Evolutionary conservation across 1,284 basidiomycete genomes (phyloP), one percentile per base, ranked within the genome.

Genomic region (Caloboletus inedulis): DNA sequence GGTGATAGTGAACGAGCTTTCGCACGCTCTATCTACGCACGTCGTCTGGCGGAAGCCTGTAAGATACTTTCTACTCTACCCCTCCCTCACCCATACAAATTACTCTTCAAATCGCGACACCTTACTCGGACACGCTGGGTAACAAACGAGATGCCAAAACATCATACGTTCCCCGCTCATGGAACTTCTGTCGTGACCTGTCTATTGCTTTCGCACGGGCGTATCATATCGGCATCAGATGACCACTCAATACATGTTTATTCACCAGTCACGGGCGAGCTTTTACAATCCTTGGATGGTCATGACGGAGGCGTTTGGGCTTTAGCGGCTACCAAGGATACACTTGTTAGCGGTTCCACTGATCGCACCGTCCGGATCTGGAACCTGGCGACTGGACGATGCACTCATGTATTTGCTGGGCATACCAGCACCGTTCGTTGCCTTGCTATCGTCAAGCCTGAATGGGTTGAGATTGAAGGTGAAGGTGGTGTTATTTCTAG

Each of bases 251-350:
- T 98, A 63, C 90, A 94, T 66, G 84, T 97, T 43, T 96, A 95
- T 69, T 87, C 86, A 25, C 92, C 92, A 16, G 70, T 78, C 23
- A 91, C 87, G 0, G 94, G 94, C 7, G 78, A 83, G 43, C 78
- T 91, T 23, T 71, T 87, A 6, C 84, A 81, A 48, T 82, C 85
- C 1, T 77, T 98, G 19, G 80, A 89, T 52, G 94, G 94, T 3
- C 95, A 98, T 65, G 90, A 94, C 64, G 94, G 94, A 39, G 94
- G 95, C 31, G 93, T 98, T 3, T 98, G 94, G 94, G 94, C 95
- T 8, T 76, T 98, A 19, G 88, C 89, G 2, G 85, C 87, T 2
- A 86, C 80, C 53, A 85, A 89, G 66, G 88, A 96, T 64, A 89
- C 85, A 2, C 82, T 98, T 12, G 94, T 98, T 56, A 93, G 88